A percentile compares a stretch with the other conserved stretches of the same genome.
These are phyloP conservation scores for Hypoxylon trugodes DNA, from an alignment of 495 filamentous ascomycete genomes.

Conservation along the genomic window DNA sequence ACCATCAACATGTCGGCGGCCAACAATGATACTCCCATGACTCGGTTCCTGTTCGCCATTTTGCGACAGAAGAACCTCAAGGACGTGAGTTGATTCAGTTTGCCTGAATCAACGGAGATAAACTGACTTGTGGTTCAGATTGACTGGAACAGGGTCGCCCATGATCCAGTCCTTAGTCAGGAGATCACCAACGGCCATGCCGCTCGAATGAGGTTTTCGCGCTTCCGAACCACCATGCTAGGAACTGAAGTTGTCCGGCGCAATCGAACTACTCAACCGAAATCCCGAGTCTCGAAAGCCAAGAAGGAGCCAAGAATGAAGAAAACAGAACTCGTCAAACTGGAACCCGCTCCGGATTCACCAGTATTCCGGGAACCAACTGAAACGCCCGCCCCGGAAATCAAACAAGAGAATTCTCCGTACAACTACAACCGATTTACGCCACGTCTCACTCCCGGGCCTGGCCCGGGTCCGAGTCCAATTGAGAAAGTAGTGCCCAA, in stretches of 20 bases:
- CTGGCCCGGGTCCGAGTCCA: conserved; percentile 20
- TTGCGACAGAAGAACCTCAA: conserved; percentile 79
- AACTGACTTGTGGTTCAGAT: conserved; percentile 57
- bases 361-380: conserved; percentile 11
- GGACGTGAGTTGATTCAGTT: conserved; percentile 59
- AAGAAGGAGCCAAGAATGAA: conserved; percentile 51
- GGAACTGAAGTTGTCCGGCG: conserved; percentile 52
- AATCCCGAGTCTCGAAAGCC: conserved; percentile 48
- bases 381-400: conserved; percentile 32
- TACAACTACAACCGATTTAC: conserved; percentile 35
- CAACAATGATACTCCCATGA: conserved; percentile 61
- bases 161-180: conserved; percentile 57
- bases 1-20: conserved; percentile 52
- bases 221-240: conserved; percentile 62
- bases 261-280: conserved; percentile 49
- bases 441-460: conserved; percentile 40
- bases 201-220: conserved; percentile 80
- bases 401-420: conserved; percentile 48
- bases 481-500: conserved; percentile 14
- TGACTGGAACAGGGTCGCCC: conserved; percentile 76
- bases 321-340: conserved; percentile 43
- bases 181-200: conserved; percentile 82
- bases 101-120: background rate
- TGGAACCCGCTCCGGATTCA: conserved; percentile 29
- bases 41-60: conserved; percentile 76